phyloP scores from a whole-genome alignment of 345 rosid genomes.

The Gossypium mustelinum region DNA sequence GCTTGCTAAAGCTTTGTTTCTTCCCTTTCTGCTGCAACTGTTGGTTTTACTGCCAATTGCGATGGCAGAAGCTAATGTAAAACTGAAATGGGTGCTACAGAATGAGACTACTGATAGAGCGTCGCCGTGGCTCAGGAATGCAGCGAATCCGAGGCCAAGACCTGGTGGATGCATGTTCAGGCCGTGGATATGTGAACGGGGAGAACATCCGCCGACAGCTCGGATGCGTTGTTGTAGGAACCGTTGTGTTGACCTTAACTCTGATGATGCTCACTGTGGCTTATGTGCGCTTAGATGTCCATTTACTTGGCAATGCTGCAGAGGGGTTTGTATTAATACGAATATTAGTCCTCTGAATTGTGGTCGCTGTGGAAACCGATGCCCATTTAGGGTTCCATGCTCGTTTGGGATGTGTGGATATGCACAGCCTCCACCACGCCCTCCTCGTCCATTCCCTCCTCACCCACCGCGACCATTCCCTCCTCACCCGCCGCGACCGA shows the following conservation, averaged over 20 bases:
- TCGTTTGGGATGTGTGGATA: conserved; percentile 59
- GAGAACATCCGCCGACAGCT: conserved; percentile 16
- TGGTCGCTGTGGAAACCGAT: conserved; percentile 43
- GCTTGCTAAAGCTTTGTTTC: conserved; percentile 10
- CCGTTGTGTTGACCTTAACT: conserved; percentile 43
- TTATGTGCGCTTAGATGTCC: conserved; percentile 39
- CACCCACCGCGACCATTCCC: neutral
- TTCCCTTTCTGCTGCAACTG: conserved; percentile 14
- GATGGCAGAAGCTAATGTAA: conserved; percentile 3
- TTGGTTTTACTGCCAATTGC: neutral
- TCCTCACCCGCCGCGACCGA: neutral
- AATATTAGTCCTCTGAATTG: conserved; percentile 32
- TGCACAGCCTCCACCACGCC: conserved; percentile 21
- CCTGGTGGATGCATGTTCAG: conserved; percentile 30
- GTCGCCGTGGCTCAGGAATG: conserved; percentile 40
- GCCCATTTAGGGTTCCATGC: conserved; percentile 34
- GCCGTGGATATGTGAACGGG: conserved; percentile 43
- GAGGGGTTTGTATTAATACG: conserved; percentile 36
- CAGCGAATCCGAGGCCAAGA: conserved; percentile 9
- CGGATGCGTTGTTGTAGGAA: conserved; percentile 45
- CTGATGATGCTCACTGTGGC: conserved; percentile 45
- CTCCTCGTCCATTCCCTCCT: conserved; percentile 9
- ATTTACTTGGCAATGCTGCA: conserved; percentile 47
- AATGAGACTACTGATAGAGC: conserved; percentile 10
- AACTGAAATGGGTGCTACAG: neutral